A percentile compares a stretch with the other conserved stretches of the same genome.
Evolutionary conservation across 2,329 filamentous ascomycete genomes (phyloP).

Genomic region (Cladosporium sp.): DNA sequence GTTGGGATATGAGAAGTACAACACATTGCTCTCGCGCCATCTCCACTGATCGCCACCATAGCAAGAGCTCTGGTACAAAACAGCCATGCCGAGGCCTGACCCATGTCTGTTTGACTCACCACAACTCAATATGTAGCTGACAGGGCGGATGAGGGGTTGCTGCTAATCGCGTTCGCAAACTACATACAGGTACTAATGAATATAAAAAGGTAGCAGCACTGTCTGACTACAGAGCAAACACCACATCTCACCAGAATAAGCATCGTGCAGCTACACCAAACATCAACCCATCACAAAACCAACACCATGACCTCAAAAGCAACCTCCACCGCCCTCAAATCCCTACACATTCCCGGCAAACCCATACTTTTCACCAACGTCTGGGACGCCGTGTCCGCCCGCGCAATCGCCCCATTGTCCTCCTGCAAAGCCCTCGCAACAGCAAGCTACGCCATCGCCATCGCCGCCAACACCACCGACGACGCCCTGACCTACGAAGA

Average conservation of each 20-base stretch:
- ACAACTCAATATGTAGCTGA: constrained; percentile 8
- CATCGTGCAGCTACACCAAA: neutral
- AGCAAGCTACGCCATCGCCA: constrained; percentile 39
- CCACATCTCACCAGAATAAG: neutral
- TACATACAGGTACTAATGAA: no score
- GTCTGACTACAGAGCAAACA: neutral
- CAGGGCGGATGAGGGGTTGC: neutral
- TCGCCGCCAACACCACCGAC: constrained; percentile 36
- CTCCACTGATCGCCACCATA: neutral
- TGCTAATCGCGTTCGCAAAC: neutral
- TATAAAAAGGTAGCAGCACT: neutral
- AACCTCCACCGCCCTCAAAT: constrained; percentile 20
- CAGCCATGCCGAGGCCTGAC: neutral
- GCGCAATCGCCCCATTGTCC: constrained; percentile 48
- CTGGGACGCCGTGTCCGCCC: constrained; percentile 55
- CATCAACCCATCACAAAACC: no score
- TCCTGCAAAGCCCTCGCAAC: constrained; percentile 43
- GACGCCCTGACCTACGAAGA: constrained; percentile 49
- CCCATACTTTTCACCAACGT: constrained; percentile 59
- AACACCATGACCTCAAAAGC: constrained; percentile 12
- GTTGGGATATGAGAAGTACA: neutral
- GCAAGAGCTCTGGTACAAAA: neutral
- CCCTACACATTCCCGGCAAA: constrained; percentile 52
- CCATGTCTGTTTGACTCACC: neutral
- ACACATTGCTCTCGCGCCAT: neutral